Evolutionary conservation across 2,329 filamentous ascomycete species (phyloP).

Genomic region (Pseudogymnoascus sp.): DNA sequence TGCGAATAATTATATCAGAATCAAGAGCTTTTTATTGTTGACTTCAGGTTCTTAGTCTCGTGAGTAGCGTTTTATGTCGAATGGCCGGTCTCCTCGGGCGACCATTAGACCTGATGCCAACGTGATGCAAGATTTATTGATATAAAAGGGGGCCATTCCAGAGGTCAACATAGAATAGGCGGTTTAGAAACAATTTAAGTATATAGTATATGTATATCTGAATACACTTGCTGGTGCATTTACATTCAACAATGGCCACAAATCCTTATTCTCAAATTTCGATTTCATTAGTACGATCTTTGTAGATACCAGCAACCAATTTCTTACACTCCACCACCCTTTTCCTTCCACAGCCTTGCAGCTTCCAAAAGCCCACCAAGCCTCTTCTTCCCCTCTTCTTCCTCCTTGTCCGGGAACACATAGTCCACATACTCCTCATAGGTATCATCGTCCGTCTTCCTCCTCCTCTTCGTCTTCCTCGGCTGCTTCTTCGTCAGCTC

Average conservation of each 20-base stretch:
- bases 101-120: not conserved
- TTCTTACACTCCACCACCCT: conserved; percentile 1
- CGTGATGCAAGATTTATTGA: not conserved
- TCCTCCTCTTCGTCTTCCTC: conserved; percentile 80
- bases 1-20: conserved; percentile 6
- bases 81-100: not conserved
- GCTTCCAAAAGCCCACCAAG: conserved; percentile 2
- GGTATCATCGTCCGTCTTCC: conserved; percentile 82
- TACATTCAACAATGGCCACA: not conserved
- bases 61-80: not conserved
- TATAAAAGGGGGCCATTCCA: not conserved
- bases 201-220: not conserved
- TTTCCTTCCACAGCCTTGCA: conserved; percentile 2
- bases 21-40: not conserved
- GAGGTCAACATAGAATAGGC: too few species aligned
- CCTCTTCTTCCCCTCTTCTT: not conserved
- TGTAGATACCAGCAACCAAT: conserved; percentile 12
- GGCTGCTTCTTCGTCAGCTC: conserved; percentile 92
- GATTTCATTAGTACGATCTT: conserved; percentile 2
- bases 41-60: not conserved
- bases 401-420: conserved; percentile 88
- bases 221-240: not conserved
- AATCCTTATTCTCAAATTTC: not conserved
- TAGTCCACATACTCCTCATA: conserved; percentile 98
- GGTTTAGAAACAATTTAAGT: not conserved